A percentile compares a stretch with the other conserved stretches of the same genome.
phyloP scores from a whole-genome alignment of 176 grass and related monocot genomes.

The Bolboschoenus planiculmis region DNA sequence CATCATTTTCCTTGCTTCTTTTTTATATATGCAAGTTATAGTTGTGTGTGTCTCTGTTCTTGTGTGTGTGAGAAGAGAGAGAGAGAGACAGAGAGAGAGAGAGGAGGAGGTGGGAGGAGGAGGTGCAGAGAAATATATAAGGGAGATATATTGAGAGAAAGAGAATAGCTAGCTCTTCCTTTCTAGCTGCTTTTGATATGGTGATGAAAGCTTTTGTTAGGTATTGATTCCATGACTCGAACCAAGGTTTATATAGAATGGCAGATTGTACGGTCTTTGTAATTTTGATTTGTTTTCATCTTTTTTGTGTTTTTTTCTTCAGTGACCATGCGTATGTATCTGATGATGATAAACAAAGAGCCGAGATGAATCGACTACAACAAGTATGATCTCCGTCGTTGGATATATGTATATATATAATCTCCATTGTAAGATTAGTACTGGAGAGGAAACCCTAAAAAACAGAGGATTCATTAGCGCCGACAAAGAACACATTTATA shows the following conservation, averaged over 20 bases:
- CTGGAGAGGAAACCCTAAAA: background rate
- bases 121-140: background rate
- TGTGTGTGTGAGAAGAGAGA: background rate
- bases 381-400: background rate
- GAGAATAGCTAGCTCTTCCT: background rate
- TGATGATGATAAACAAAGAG: background rate
- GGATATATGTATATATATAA: background rate
- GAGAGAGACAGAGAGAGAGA: background rate
- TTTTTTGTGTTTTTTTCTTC: background rate
- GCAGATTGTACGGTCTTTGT: background rate
- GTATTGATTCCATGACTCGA: background rate
- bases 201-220: background rate
- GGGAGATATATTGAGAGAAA: background rate
- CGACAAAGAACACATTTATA: background rate
- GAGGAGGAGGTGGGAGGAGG: background rate
- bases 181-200: background rate
- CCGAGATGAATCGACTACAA: background rate
- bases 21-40: background rate
- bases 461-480: background rate
- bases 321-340: background rate
- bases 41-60: background rate
- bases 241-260: constrained; percentile 1
- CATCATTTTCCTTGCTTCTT: constrained; percentile 34
- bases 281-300: background rate
- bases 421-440: background rate